phyloP scores from a whole-genome alignment of 305 asterid genomes.

The Solanum hybrid region DNA sequence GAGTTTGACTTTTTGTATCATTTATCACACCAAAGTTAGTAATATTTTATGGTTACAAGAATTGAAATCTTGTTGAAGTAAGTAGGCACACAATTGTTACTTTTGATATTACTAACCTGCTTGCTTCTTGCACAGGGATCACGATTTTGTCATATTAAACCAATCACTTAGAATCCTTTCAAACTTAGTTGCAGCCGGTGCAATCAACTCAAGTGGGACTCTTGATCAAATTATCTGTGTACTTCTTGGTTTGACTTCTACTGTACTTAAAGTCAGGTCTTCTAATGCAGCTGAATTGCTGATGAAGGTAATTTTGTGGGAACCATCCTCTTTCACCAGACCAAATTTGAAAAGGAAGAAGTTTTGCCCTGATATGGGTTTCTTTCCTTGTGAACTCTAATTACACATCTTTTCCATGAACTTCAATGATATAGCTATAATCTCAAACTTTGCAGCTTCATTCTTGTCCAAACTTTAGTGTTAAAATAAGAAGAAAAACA shows the following conservation, averaged over 20 bases:
- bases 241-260: slow-evolving; percentile 60
- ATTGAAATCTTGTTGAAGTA: background rate
- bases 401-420: background rate
- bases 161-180: slow-evolving; percentile 84
- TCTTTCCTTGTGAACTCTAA: background rate
- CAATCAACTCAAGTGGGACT: slow-evolving; percentile 58
- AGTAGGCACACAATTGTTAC: background rate
- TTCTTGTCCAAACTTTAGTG: background rate
- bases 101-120: background rate
- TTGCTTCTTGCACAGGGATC: slow-evolving; percentile 45
- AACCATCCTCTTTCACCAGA: background rate
- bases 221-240: slow-evolving; percentile 58
- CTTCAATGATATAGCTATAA: background rate
- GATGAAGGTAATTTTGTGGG: slow-evolving; percentile 59
- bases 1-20: background rate
- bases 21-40: background rate
- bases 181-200: slow-evolving; percentile 77
- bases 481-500: background rate
- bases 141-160: slow-evolving; percentile 48
- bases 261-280: slow-evolving; percentile 34
- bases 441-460: background rate
- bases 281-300: slow-evolving; percentile 65
- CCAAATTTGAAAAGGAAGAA: background rate
- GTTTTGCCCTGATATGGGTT: background rate
- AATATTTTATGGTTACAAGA: background rate